Conservation (phyloP, 768 basidiomycete genomes). For the Cubamyces sp. region DNA sequence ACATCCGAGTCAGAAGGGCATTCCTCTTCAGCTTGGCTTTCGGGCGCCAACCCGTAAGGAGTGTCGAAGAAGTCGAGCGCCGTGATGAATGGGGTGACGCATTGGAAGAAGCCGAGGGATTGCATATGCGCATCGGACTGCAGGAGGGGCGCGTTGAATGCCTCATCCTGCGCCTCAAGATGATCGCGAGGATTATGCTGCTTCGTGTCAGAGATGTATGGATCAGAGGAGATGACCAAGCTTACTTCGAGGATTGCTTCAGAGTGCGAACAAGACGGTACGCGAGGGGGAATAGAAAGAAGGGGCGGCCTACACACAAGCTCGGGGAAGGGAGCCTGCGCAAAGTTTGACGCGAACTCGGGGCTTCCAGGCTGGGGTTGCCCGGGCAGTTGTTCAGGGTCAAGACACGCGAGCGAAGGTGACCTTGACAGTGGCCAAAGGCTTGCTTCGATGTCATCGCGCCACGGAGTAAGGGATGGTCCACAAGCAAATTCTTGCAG, state of each 20-base stretch:
- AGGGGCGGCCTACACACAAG: background rate
- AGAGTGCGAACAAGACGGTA: no score
- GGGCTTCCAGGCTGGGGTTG: background rate
- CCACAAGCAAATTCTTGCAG: no score
- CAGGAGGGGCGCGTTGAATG: no score
- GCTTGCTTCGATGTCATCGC: background rate
- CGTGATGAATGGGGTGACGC: background rate
- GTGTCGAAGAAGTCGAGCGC: background rate
- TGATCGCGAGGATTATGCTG: no score
- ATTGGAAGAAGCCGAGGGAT: background rate
- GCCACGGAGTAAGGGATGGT: no score
- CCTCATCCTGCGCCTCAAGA: no score
- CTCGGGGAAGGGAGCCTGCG: background rate
- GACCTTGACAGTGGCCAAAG: background rate
- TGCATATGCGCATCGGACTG: no score
- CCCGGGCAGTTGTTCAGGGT: no score
- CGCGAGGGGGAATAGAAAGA: no score
- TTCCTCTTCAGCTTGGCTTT: background rate
- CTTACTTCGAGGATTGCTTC: no score
- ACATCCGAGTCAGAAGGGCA: background rate
- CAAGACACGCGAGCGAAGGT: background rate
- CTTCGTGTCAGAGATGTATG: no score
- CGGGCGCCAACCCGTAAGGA: background rate
- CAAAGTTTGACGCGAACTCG: constrained; percentile 2
- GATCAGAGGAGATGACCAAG: no score